phyloP scores from a whole-genome alignment of 176 grass and related monocot species.

The Tillandsia fasciculata region DNA sequence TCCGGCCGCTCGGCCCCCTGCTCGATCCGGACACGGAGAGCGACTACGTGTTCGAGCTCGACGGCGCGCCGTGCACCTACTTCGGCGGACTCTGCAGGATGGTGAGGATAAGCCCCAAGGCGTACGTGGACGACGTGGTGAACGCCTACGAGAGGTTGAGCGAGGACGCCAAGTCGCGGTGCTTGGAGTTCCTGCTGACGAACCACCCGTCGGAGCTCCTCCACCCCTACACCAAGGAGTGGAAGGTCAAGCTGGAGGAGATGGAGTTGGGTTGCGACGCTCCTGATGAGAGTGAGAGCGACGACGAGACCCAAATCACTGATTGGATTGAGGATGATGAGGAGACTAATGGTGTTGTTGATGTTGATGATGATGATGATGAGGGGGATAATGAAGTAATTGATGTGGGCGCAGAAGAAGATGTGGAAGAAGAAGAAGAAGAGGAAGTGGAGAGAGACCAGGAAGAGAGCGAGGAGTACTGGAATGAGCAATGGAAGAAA shows the following conservation, averaged over 20 bases:
- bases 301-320: conserved; percentile 18
- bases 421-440: conserved; percentile 19
- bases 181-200: conserved; percentile 71
- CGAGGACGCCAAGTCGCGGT: conserved; percentile 41
- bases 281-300: conserved; percentile 57
- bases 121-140: conserved; percentile 86
- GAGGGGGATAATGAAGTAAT: conserved; percentile 29
- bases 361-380: conserved; percentile 12
- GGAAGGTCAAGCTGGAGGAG: conserved; percentile 93
- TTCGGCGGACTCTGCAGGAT: conserved; percentile 77
- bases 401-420: conserved; percentile 16
- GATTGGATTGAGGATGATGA: conserved; percentile 44
- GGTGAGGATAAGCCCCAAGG: conserved; percentile 64
- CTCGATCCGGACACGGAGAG: conserved; percentile 59
- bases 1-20: conserved; percentile 46
- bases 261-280: conserved; percentile 88
- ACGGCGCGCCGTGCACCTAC: conserved; percentile 54
- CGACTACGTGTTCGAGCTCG: conserved; percentile 52
- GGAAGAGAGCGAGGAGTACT: conserved; percentile 50
- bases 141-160: conserved; percentile 75
- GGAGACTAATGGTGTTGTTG: conserved; percentile 10
- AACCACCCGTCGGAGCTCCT: conserved; percentile 87
- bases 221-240: conserved; percentile 89
- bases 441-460: conserved; percentile 9
- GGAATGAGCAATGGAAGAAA: conserved; percentile 64